Conservation (phyloP, 2,329 filamentous ascomycete species). For the Hymenoscyphus repandus region DNA sequence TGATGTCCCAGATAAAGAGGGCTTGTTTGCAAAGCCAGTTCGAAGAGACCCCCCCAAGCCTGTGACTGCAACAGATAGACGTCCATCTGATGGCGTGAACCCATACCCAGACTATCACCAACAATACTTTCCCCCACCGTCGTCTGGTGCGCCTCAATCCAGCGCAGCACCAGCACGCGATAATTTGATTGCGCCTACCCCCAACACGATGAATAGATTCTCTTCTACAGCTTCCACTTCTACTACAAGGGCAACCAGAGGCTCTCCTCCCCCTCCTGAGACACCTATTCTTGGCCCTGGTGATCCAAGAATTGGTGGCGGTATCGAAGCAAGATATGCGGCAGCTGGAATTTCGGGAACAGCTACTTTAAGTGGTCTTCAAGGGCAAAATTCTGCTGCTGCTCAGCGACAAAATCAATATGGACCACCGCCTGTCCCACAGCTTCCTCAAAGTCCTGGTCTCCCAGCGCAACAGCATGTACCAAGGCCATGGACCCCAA, state of each 20-base stretch:
- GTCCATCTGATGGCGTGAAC: slow-evolving; percentile 17
- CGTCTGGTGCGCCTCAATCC: slow-evolving; percentile 22
- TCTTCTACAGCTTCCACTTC: slow-evolving; percentile 86
- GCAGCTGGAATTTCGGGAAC: slow-evolving; percentile 86
- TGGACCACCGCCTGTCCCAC: slow-evolving; percentile 42
- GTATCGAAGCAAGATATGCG: slow-evolving; percentile 87
- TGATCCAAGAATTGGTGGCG: slow-evolving; percentile 66
- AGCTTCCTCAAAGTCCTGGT: slow-evolving; percentile 30
- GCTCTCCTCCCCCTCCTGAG: slow-evolving; percentile 91
- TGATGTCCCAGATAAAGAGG: slow-evolving; percentile 68
- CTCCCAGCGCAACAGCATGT: slow-evolving; percentile 31
- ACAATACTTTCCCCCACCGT: slow-evolving; percentile 55
- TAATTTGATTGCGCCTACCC: slow-evolving; percentile 24
- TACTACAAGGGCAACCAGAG: slow-evolving; percentile 84
- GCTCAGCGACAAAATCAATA: slow-evolving; percentile 79
- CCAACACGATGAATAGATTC: slow-evolving; percentile 53
- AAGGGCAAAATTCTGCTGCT: slow-evolving; percentile 70
- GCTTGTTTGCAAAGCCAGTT: slow-evolving; percentile 63
- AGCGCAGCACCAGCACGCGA: slow-evolving; percentile 15
- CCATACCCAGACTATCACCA: slow-evolving; percentile 26
- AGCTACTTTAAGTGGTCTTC: slow-evolving; percentile 71
- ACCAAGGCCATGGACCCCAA: slow-evolving; percentile 85
- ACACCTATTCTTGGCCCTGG: slow-evolving; percentile 76
- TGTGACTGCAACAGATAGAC: slow-evolving; percentile 12
- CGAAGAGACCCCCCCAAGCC: slow-evolving; percentile 38